Percentiles rank a stretch among this genome's conserved stretches.
Conservation (phyloP, 768 basidiomycete species). For the Tricholoma terreum region DNA sequence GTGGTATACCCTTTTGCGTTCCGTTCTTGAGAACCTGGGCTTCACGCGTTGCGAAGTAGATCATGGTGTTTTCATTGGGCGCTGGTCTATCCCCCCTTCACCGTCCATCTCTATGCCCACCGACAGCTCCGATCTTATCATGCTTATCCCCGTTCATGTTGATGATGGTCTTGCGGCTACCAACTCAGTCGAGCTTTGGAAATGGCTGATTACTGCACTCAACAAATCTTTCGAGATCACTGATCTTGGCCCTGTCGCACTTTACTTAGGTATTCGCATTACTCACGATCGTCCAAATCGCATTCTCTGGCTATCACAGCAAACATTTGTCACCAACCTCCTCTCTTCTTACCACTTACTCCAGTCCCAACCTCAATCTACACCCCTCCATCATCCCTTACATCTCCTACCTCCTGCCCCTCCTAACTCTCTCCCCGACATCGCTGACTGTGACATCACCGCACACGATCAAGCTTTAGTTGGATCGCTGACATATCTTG, state of each 20-base stretch:
- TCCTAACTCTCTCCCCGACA: constrained; percentile 13
- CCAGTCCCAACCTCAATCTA: no score
- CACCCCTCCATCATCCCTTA: not conserved
- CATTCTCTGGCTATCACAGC: not conserved
- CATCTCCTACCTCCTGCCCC: no score
- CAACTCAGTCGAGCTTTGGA: no score
- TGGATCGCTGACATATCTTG: constrained; percentile 25
- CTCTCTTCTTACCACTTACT: not conserved
- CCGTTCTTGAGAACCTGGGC: constrained; percentile 10
- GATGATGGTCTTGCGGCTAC: no score
- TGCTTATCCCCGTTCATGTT: no score
- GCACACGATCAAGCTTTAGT: constrained; percentile 18
- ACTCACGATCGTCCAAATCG: not conserved
- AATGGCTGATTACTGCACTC: no score
- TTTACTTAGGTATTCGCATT: not conserved
- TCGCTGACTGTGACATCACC: constrained; percentile 12
- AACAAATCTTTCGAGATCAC: no score
- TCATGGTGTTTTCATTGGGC: no score
- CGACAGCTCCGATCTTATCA: constrained; percentile 10
- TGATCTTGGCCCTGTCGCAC: not conserved
- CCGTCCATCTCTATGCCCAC: no score
- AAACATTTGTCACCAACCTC: not conserved
- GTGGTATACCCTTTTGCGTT: constrained; percentile 21
- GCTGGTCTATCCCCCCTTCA: no score
- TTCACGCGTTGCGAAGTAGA: constrained; percentile 23